These are phyloP conservation scores for Pseudocercospora fijiensis DNA, from an alignment of 2,329 filamentous ascomycete genomes.

Conservation along the genomic window DNA sequence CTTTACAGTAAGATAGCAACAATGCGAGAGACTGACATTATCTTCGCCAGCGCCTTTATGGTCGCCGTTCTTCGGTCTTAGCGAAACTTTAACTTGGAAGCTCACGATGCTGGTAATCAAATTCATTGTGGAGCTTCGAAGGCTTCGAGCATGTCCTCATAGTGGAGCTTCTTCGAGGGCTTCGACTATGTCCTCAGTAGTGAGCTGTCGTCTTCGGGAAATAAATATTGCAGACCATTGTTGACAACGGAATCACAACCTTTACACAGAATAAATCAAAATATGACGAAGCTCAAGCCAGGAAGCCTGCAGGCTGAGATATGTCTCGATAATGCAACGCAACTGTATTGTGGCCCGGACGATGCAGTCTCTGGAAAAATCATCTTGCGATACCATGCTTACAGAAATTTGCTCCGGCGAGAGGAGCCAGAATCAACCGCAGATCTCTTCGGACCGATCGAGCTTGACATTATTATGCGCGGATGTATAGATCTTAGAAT, in stretches of 20 bases:
- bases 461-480: background rate
- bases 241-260: background rate
- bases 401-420: background rate
- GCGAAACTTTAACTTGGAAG: background rate
- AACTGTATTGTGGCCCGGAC: background rate
- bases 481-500: background rate
- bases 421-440: background rate
- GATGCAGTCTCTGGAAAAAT: background rate
- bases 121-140: background rate
- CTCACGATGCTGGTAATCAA: background rate
- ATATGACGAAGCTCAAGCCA: background rate
- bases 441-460: background rate
- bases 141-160: background rate
- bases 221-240: background rate
- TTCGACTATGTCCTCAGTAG: background rate
- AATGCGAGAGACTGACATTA: background rate
- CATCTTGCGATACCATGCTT: background rate
- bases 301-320: background rate
- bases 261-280: background rate
- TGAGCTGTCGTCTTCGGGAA: background rate
- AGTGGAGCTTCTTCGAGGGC: background rate
- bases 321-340: background rate
- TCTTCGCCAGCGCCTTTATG: background rate
- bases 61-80: background rate
- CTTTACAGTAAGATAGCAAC: slow-evolving; percentile 27